Conservation (phyloP, 768 basidiomycete genomes). For the Strobilomyces echinocephalus region DNA sequence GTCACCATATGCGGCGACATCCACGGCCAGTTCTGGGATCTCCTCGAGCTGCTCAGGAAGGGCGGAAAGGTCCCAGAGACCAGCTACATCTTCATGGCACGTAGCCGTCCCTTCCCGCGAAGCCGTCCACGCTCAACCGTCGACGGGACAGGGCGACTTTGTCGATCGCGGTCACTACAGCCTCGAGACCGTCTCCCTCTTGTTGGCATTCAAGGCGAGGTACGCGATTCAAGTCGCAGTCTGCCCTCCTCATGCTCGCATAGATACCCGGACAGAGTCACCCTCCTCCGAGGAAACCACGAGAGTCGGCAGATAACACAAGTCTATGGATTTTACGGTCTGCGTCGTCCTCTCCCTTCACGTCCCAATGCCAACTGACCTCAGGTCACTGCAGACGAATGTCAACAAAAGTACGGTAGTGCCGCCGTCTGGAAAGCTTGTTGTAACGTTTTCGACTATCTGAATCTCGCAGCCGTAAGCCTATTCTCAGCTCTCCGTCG, state of each 20-base stretch:
- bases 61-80: slow-evolving; percentile 83
- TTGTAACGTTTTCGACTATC: slow-evolving; percentile 92
- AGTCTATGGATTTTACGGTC: slow-evolving; percentile 98
- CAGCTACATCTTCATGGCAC: slow-evolving; percentile 95
- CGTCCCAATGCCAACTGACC: not conserved
- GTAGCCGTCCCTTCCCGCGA: slow-evolving; percentile 43
- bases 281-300: slow-evolving; percentile 90
- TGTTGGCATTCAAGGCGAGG: slow-evolving; percentile 89
- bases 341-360: not conserved
- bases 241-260: slow-evolving; percentile 3
- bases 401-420: slow-evolving; percentile 96
- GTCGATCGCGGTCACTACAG: slow-evolving; percentile 97
- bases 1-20: slow-evolving; percentile 97
- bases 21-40: slow-evolving; percentile 97
- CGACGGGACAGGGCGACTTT: slow-evolving; percentile 75
- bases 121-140: slow-evolving; percentile 25
- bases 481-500: not conserved
- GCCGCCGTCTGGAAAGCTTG: slow-evolving; percentile 96
- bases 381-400: slow-evolving; percentile 62
- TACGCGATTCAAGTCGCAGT: slow-evolving; percentile 26
- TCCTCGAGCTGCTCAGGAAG: slow-evolving; percentile 82
- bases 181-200: slow-evolving; percentile 86
- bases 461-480: slow-evolving; percentile 88
- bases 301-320: slow-evolving; percentile 98
- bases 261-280: slow-evolving; percentile 92